Evolutionary conservation across 306 rosid species (phyloP).

Genomic region (Neltuma alba): DNA sequence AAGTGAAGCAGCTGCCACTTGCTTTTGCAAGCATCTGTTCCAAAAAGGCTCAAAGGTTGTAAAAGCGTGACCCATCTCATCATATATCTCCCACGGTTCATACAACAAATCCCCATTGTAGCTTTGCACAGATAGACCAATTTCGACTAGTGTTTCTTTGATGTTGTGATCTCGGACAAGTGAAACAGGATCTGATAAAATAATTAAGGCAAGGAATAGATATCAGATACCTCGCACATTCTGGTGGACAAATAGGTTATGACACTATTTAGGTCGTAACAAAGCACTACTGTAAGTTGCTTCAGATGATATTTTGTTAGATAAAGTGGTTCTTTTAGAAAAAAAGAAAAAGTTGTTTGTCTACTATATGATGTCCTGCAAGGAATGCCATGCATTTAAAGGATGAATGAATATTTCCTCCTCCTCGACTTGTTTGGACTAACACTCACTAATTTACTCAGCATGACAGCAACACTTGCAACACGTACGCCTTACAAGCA

Average conservation of each 20-base stretch:
- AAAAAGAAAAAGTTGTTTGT: background rate
- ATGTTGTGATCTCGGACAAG: slow-evolving; percentile 76
- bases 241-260: background rate
- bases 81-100: slow-evolving; percentile 88
- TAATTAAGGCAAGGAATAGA: slow-evolving; percentile 24
- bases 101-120: slow-evolving; percentile 84
- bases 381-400: background rate
- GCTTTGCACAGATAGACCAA: slow-evolving; percentile 83
- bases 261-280: slow-evolving; percentile 15
- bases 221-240: slow-evolving; percentile 26
- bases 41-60: slow-evolving; percentile 82
- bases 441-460: background rate
- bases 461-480: slow-evolving; percentile 3
- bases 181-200: slow-evolving; percentile 78
- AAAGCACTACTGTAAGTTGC: background rate
- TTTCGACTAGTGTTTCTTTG: slow-evolving; percentile 77
- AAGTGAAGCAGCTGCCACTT: slow-evolving; percentile 52
- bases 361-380: slow-evolving; percentile 5
- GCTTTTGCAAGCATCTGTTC: slow-evolving; percentile 69
- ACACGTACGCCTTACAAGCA: slow-evolving; percentile 5
- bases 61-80: slow-evolving; percentile 70
- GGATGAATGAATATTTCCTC: slow-evolving; percentile 4
- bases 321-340: background rate
- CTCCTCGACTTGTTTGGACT: slow-evolving; percentile 10
- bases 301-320: background rate